phyloP scores from a whole-genome alignment of 768 basidiomycete species.

The Xerocomus potaroensis region DNA sequence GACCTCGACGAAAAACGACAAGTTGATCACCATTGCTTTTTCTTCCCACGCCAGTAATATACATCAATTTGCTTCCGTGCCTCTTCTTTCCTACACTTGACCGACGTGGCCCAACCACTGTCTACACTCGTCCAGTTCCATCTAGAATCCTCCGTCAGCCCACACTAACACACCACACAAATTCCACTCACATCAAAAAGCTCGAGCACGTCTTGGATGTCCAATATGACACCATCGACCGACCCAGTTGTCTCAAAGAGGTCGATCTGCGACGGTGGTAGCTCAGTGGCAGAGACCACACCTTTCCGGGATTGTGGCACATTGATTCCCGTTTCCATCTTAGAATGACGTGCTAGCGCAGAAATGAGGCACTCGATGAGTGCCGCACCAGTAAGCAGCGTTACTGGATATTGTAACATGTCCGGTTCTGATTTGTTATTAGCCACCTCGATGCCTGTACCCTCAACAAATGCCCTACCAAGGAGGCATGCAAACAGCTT shows the following conservation, averaged over 20 bases:
- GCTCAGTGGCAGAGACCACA: slow-evolving; percentile 1
- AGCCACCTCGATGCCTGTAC: not conserved
- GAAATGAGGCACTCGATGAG: slow-evolving; percentile 43
- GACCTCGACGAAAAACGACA: slow-evolving; percentile 6
- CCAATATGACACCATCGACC: slow-evolving; percentile 17
- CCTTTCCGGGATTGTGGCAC: too few species aligned
- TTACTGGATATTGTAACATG: slow-evolving; percentile 48
- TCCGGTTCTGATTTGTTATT: slow-evolving; percentile 41
- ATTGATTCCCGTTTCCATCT: slow-evolving; percentile 22
- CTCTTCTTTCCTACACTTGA: too few species aligned
- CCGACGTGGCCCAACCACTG: slow-evolving; percentile 18
- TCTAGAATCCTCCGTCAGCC: slow-evolving; percentile 14
- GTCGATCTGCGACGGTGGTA: slow-evolving; percentile 10
- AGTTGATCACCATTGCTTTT: slow-evolving; percentile 13
- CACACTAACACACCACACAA: too few species aligned
- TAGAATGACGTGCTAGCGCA: slow-evolving; percentile 36
- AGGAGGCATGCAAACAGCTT: slow-evolving; percentile 44
- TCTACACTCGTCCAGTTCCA: slow-evolving; percentile 24
- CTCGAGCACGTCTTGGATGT: slow-evolving; percentile 24
- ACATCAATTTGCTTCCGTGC: slow-evolving; percentile 1
- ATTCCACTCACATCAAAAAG: slow-evolving; percentile 16
- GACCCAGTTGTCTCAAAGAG: slow-evolving; percentile 6
- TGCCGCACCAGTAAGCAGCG: slow-evolving; percentile 50
- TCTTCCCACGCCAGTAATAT: slow-evolving; percentile 27
- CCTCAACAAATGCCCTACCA: slow-evolving; percentile 13